Base-by-base conservation (phyloP, 2,329 filamentous ascomycete species). In the Fusarium floridanum region DNA sequence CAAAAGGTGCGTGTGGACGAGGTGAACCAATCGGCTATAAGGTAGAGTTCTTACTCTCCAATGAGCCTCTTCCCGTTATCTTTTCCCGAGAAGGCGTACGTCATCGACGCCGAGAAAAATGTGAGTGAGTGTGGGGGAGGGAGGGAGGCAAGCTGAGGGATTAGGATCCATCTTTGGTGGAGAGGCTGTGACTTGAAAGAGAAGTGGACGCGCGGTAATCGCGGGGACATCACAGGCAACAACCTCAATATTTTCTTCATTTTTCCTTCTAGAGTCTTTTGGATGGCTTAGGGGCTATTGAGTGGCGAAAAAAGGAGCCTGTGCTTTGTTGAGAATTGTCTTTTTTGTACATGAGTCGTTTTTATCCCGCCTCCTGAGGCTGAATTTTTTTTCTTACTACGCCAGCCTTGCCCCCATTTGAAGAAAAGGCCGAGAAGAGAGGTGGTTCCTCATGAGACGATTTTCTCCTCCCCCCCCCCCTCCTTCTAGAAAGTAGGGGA, bases 191-290 rank as follows among this genome's bases (percentile, higher is more conserved):
- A 17, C 66, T 72, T 60, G 61, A 61, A 45, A 16, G 61, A n/a
- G 27, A 63, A 43, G 43, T 29, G 62, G 68, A 61, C 59, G 36
- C 64, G 72, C 72, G 72, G 72, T 73, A 67, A 75, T 74, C 72
- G 72, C 72, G 68, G 59, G 75, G 55, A 29, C 57, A 34, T 60
- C 20, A 16, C 32, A 62, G 59, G 12, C 43, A 45, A 64, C 43
- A 34, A 32, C 34, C 27, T 59, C n/a, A 22, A 29, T 20, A 22
- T 59, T 29, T 71, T 20, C 50, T 39, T 27, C 10, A 20, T 50
- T 36, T 45, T 17, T 9, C 12, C 17, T 27, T 27, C 27, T 34
- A 37, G 62, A 57, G 32, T 53, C 56, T 57, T 70, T 60, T 43
- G 41, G n/a, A 41, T 64, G 53, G 61, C 43, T 72, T 59, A 72